A percentile compares a stretch with the other conserved stretches of the same genome.
Conservation (phyloP, 192 early-diverging fungal genomes). For the Spizellomyces sp. region DNA sequence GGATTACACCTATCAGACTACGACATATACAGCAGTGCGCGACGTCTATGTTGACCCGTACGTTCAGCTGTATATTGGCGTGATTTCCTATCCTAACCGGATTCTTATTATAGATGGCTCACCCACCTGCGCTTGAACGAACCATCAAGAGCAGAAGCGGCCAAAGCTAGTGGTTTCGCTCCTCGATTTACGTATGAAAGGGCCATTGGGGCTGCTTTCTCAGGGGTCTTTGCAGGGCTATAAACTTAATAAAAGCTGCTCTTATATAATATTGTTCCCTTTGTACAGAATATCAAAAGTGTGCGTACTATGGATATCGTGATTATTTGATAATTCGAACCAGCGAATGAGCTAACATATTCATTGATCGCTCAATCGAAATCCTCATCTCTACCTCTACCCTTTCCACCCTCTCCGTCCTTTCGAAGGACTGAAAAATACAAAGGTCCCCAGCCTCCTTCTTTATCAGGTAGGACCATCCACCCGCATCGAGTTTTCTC, state of each 20-base stretch:
- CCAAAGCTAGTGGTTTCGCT: constrained; percentile 49
- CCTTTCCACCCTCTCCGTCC: not conserved
- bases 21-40: constrained; percentile 30
- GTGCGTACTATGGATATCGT: too few species aligned
- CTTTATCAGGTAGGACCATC: constrained; percentile 55
- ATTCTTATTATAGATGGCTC: constrained; percentile 1
- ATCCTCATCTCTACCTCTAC: too few species aligned
- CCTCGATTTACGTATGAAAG: constrained; percentile 47
- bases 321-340: too few species aligned
- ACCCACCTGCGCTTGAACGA: constrained; percentile 17
- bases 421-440: constrained; percentile 46
- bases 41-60: constrained; percentile 58
- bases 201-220: constrained; percentile 38
- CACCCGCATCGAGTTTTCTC: constrained; percentile 54
- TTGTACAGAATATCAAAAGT: too few species aligned
- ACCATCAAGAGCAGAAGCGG: constrained; percentile 23
- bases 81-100: not conserved
- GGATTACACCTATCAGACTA: constrained; percentile 49
- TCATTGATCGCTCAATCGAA: too few species aligned
- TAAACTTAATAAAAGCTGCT: too few species aligned
- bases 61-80: constrained; percentile 7
- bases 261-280: too few species aligned
- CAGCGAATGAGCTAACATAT: too few species aligned
- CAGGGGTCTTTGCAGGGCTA: constrained; percentile 33
- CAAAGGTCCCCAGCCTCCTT: constrained; percentile 58